These are phyloP conservation scores for Flaveria floridana DNA, from an alignment of 140 eudicot species.

Conservation along the genomic window DNA sequence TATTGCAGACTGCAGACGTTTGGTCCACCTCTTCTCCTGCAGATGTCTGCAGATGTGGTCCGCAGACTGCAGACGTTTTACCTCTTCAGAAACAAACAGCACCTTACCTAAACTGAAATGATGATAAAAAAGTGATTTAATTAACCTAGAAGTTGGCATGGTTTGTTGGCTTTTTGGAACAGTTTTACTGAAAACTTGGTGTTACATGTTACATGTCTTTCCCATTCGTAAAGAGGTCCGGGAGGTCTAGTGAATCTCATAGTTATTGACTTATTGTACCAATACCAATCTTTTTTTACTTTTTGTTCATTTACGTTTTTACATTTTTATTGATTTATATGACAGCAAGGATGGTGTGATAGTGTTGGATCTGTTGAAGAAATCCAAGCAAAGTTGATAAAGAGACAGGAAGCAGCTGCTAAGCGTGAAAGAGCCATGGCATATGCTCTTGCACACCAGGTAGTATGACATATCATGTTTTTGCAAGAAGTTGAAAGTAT, in stretches of 20 bases:
- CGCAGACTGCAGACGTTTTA: too few relatives aligned
- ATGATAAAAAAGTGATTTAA: background rate
- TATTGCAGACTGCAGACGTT: too few relatives aligned
- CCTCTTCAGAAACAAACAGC: too few relatives aligned
- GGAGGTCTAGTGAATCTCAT: background rate
- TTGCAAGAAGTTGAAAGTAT: conserved; percentile 2
- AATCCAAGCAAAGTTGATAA: conserved; percentile 84
- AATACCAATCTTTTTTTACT: background rate
- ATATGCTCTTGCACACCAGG: conserved; percentile 99
- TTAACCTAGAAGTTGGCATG: background rate
- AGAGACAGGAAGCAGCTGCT: conserved; percentile 98
- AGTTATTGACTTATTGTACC: background rate
- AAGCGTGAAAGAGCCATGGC: conserved; percentile 99
- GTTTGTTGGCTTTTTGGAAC: background rate
- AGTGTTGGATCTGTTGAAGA: conserved; percentile 94
- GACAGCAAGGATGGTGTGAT: conserved; percentile 98
- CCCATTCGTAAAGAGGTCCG: background rate
- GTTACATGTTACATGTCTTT: background rate
- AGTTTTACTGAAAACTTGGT: conserved; percentile 1
- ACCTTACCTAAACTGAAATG: background rate
- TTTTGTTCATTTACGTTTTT: background rate
- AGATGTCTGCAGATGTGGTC: too few relatives aligned
- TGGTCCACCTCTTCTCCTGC: too few relatives aligned
- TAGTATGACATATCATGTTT: conserved; percentile 25
- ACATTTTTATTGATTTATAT: background rate